phyloP scores from a whole-genome alignment of 345 rosid species.

The Dipteronia sinensis region DNA sequence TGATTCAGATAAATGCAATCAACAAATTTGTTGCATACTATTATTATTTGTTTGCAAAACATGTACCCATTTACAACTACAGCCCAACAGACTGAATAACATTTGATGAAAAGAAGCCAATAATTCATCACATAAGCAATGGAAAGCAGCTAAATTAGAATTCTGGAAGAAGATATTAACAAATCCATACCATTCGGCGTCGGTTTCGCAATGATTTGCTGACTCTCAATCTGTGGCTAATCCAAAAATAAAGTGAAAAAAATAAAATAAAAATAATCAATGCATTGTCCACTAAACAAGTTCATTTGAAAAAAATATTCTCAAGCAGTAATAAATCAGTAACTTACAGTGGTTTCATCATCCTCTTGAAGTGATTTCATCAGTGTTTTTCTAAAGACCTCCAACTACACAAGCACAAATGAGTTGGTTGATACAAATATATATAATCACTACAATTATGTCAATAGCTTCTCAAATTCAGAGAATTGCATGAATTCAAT shows the following conservation, averaged over 20 bases:
- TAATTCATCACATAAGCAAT: neutral
- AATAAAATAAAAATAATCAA: neutral
- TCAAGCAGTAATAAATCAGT: no score
- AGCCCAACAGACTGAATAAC: neutral
- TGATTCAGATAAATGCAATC: neutral
- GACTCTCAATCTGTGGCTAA: slow-evolving; percentile 52
- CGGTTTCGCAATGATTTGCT: slow-evolving; percentile 70
- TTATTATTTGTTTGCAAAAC: neutral
- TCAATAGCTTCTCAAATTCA: neutral
- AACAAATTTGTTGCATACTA: neutral
- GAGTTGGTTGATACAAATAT: no score
- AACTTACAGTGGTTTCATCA: slow-evolving; percentile 64
- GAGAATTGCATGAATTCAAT: neutral
- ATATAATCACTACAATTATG: neutral
- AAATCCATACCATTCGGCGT: slow-evolving; percentile 57
- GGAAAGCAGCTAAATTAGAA: no score
- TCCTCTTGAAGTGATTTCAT: slow-evolving; percentile 92
- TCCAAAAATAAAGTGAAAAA: slow-evolving; percentile 12
- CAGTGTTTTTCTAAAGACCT: slow-evolving; percentile 85
- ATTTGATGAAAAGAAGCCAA: neutral
- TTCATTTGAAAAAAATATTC: neutral
- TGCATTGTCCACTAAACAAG: slow-evolving; percentile 6
- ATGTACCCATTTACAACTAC: neutral
- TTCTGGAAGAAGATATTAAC: neutral
- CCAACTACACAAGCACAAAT: slow-evolving; percentile 58